Percentiles rank a stretch among this genome's conserved stretches.
phyloP scores from a whole-genome alignment of 2,329 filamentous ascomycete genomes.

The Fonsecaea multimorphosa region DNA sequence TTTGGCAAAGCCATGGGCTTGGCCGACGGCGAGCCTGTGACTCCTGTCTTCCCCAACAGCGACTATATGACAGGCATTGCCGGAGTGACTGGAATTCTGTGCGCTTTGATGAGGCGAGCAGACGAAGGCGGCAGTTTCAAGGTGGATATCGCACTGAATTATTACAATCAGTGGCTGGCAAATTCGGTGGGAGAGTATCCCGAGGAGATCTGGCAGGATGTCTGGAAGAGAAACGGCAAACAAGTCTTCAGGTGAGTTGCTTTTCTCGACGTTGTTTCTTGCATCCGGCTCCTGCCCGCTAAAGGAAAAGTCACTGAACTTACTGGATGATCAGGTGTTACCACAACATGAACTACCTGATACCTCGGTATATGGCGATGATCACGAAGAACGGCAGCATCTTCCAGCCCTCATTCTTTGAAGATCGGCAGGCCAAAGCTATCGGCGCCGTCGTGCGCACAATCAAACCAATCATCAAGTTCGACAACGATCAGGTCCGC shows the following conservation, averaged over 20 bases:
- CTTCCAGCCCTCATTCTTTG: constrained; percentile 59
- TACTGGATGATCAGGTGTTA: constrained; percentile 40
- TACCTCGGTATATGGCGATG: constrained; percentile 52
- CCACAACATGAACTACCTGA: constrained; percentile 54
- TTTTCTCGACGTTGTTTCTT: background rate
- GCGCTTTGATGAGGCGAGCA: constrained; percentile 67
- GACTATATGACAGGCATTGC: constrained; percentile 75
- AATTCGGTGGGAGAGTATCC: constrained; percentile 50
- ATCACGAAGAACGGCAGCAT: constrained; percentile 51
- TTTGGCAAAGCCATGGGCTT: constrained; percentile 47
- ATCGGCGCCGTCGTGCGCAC: constrained; percentile 48
- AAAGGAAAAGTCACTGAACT: background rate
- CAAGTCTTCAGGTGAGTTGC: constrained; percentile 56
- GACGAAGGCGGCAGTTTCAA: constrained; percentile 54
- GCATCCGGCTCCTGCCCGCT: background rate
- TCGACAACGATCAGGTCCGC: constrained; percentile 46
- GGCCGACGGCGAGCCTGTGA: constrained; percentile 44
- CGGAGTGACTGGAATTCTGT: constrained; percentile 70
- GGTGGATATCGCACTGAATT: constrained; percentile 35
- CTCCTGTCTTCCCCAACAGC: constrained; percentile 60
- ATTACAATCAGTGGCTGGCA: constrained; percentile 54
- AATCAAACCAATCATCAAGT: constrained; percentile 55
- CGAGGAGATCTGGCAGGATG: constrained; percentile 54
- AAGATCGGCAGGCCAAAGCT: constrained; percentile 48
- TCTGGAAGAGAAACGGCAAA: constrained; percentile 55